Evolutionary conservation across 768 basidiomycete species (phyloP), one percentile per base, ranked within the genome.

Genomic region (Bullera alba): DNA sequence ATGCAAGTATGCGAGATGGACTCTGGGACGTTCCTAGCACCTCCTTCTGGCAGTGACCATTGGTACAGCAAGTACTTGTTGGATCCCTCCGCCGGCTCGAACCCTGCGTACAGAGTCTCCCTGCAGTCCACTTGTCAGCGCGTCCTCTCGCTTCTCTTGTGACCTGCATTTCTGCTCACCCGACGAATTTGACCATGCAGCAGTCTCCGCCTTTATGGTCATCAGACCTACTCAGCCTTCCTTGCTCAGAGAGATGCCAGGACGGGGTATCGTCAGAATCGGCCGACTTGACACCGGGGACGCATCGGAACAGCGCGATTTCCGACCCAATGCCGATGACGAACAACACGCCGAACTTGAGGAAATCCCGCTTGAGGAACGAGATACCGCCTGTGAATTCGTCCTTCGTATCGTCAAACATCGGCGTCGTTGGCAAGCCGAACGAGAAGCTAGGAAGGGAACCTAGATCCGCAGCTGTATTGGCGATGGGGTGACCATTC

Each of bases 331-430:
- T 76, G 4, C 82, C 79, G 2, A 87, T 87, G 0, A 83, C 83
- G 0, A 87, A 88, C n/a, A 95, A 77, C 3, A 89, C 76, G 3
- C 86, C 86, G 0, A 81, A 75, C 53, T 79, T 77, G 0, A 86
- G 82, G 69, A 86, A 93, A 62, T 93, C 91, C 28, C 91, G 80
- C 63, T 92, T 87, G 52, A 88, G 84, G 75, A 93, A 93, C 0
- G 85, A 83, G 44, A 95, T 72, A 0, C 86, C 83, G 0, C 84
- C 85, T 47, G 92, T 72, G 38, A 65, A 70, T 51, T 83, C 67
- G 19, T 54, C 75, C 72, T 17, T 78, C 7, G 83, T 80, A 0
- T 82, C 83, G 52, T 89, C 75, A 71, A 19, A 78, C 8, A 7
- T 12, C 7, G 8, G 37, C 7, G 10, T 12, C 22, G 8, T 2